phyloP scores from a whole-genome alignment of 192 early-diverging fungal genomes.

The Tieghemiomyces parasiticus region DNA sequence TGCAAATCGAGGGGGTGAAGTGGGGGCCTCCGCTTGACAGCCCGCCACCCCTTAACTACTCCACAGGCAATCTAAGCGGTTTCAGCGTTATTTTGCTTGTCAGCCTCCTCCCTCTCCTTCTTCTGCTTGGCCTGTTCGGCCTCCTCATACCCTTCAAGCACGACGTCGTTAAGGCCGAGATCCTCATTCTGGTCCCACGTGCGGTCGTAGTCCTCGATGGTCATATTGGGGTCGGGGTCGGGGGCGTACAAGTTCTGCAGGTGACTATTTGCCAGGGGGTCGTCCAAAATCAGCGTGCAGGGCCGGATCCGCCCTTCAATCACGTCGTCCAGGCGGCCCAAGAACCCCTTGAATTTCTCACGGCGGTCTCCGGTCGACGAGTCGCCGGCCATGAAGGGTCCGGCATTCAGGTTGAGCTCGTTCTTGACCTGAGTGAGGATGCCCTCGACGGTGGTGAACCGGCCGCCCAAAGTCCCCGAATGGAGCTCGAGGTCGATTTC shows the following conservation, averaged over 20 bases:
- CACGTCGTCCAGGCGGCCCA: constrained; percentile 51
- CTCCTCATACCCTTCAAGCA: constrained; percentile 45
- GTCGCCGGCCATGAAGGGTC: constrained; percentile 63
- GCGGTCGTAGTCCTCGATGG: constrained; percentile 65
- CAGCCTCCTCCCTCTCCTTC: too few relatives aligned
- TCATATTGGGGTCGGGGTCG: constrained; percentile 91
- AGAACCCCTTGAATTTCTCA: constrained; percentile 44
- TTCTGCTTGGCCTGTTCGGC: too few relatives aligned
- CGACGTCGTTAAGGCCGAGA: constrained; percentile 82
- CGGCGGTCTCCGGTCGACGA: constrained; percentile 36
- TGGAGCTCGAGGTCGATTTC: constrained; percentile 78
- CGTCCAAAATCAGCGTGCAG: constrained; percentile 71
- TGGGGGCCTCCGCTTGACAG: too few relatives aligned
- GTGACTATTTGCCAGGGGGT: constrained; percentile 83
- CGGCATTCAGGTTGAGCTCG: constrained; percentile 48
- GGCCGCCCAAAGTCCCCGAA: constrained; percentile 80
- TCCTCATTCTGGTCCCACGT: constrained; percentile 78
- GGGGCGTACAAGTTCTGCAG: constrained; percentile 89
- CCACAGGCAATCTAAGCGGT: too few relatives aligned
- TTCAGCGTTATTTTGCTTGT: too few relatives aligned
- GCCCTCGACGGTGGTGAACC: constrained; percentile 93
- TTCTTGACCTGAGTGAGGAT: constrained; percentile 77
- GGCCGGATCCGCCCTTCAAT: constrained; percentile 31
- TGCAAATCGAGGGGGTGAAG: too few relatives aligned
- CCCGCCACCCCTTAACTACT: too few relatives aligned